Base-by-base conservation (phyloP, 1,284 basidiomycete genomes). In the Ustilago esculenta region DNA sequence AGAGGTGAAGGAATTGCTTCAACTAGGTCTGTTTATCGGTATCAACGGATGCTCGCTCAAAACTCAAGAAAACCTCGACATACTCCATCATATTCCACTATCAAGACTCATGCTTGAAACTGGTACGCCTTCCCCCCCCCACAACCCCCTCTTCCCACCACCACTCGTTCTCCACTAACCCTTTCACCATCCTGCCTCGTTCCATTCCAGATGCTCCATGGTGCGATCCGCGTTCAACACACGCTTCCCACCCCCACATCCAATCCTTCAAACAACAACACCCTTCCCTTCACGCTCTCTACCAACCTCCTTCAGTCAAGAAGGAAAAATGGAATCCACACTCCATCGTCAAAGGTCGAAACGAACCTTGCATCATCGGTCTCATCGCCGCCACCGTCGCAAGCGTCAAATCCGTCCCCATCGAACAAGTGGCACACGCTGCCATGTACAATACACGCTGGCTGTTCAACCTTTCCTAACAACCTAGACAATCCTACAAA, bases 31-130 rank as follows among this genome's bases (percentile, higher is more conserved):
- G 8, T 80, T 59, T 42, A 86, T 92, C 53, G 88, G 89, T 50
- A 82, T 92, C 51, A 93, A 93, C 69, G 92, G 92, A 0, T 94
- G 92, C 80, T 90, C 89, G 2, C 83, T 95, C 66, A 94, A 94
- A 83, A 92, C 90, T 0, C 84, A 86, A 34, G 88, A 89, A 43
- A 91, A 91, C 72, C 82, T 94, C 0, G 83, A 85, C 1, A 85
- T 87, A 2, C 85, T 88, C 8, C 86, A 86, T 55, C 81, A 84
- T 2, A 87, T 94, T 24, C 89, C 86, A 1, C 84, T 87, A 3
- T 87, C 89, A 27, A 85, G 84, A 52, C 82, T 95, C 42, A 84
- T 94, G 84, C 84, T 95, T 11, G 92, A 95, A 81, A 93, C 91
- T 29, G 69, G 90, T 88, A 39, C 53, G 84, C 78, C 12, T 33